Evolutionary conservation across 2,329 filamentous ascomycete species (phyloP), one percentile per base, ranked within the genome.

Genomic region (Cladophialophora chaetospira): DNA sequence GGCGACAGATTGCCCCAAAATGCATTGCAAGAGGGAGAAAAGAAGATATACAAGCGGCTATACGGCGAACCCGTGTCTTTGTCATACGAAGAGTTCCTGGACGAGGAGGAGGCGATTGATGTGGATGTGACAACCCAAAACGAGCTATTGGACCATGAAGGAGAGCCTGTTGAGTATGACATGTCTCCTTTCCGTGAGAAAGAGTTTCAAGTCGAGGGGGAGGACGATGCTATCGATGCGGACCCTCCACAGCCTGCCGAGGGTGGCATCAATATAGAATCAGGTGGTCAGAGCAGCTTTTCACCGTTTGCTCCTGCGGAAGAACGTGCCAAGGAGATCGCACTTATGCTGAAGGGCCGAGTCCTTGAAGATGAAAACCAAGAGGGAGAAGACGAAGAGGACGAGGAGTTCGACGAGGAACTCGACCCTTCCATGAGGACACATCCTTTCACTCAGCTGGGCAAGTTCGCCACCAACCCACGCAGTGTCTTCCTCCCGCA

Each of bases 401-500:
- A 45, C 10, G 26, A 47, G 1, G 44, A 47, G 6, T 13, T 10
- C 10, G 44, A 47, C n/a, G 44, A 47, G 11, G 44, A 47, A 21
- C 13, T 23, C 75, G 49, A 68, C 65, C n/a, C 50, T 45, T 36
- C 62, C 75, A 50, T 25, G 70, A 73, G 3, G 71, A 69, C 3
- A 17, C 94, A 97, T 71, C 85, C 87, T 2, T 78, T 90, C 56
- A 96, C 91, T 0, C 71, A 80, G 1, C 78, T 85, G 38, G 91
- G 89, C n/a, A 85, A 86, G 60, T 95, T 88, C 70, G 81, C 84
- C 46, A 90, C 89, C 1, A 80, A 78, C 19, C 89, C 92, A 1
- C 81, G 81, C 36, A 95, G 92, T 6, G 72, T 97, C 11, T 79
- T 82, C n/a, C 75, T 96, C 3, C 91, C 93, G 0, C 82, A 83